phyloP scores from a whole-genome alignment of 306 rosid species.

The Mucuna pruriens region DNA sequence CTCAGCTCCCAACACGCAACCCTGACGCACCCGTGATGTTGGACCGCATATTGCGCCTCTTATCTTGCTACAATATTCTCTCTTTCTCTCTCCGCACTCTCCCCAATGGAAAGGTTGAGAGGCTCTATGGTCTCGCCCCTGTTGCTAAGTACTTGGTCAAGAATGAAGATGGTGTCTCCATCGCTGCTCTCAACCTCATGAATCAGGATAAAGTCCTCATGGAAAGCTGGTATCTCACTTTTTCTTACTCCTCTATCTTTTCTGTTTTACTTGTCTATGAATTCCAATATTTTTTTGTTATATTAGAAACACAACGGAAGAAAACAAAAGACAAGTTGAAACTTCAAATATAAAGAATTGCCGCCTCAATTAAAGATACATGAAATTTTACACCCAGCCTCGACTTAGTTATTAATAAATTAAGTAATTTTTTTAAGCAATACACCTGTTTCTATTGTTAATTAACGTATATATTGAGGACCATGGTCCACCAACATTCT shows the following conservation, averaged over 20 bases:
- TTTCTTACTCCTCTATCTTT: background rate
- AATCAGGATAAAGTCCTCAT: constrained; percentile 89
- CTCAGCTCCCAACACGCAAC: constrained; percentile 68
- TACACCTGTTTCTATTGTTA: background rate
- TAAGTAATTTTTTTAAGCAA: background rate
- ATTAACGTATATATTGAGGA: background rate
- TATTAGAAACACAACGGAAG: too few species aligned
- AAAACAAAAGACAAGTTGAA: too few species aligned
- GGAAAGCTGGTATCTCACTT: constrained; percentile 85
- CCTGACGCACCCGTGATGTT: constrained; percentile 71
- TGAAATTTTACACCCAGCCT: background rate
- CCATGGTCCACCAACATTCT: background rate
- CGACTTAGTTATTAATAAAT: background rate
- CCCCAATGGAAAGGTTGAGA: constrained; percentile 59
- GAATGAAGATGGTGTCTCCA: constrained; percentile 86
- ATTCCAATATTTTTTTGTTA: too few species aligned
- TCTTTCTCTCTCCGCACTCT: constrained; percentile 50
- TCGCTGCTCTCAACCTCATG: constrained; percentile 83
- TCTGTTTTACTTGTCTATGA: constrained; percentile 23
- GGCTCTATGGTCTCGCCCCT: constrained; percentile 83
- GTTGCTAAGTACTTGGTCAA: constrained; percentile 80
- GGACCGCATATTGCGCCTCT: constrained; percentile 78
- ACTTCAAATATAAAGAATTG: too few species aligned
- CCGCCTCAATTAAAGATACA: too few species aligned
- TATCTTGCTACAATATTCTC: constrained; percentile 79